Evolutionary conservation across 257 asterid species (phyloP).

Genomic region (Gardenia jasminoides): DNA sequence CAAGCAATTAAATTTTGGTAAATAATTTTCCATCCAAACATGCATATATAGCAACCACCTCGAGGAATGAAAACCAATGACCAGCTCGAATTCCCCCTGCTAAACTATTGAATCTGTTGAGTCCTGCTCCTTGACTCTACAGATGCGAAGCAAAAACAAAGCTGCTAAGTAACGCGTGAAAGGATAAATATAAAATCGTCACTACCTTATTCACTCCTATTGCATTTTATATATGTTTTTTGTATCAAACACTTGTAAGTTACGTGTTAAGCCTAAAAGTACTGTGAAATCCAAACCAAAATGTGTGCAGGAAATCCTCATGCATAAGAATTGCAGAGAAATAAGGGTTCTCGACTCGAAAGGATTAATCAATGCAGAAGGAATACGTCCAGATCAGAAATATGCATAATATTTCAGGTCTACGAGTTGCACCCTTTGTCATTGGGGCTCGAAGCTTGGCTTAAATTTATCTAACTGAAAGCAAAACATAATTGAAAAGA

Average conservation of each 20-base stretch:
- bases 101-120: background rate
- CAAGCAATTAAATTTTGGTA: no score
- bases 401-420: background rate
- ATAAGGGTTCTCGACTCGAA: background rate
- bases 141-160: background rate
- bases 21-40: slow-evolving; percentile 39
- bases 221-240: background rate
- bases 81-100: slow-evolving; percentile 79
- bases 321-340: background rate
- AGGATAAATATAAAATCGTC: background rate
- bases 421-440: background rate
- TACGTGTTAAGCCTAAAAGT: background rate
- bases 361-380: background rate
- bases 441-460: background rate
- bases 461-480: background rate
- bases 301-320: background rate
- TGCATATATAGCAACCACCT: slow-evolving; percentile 62
- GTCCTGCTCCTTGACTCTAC: background rate
- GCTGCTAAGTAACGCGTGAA: no score
- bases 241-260: background rate
- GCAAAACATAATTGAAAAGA: background rate
- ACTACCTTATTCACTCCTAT: background rate
- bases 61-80: slow-evolving; percentile 72
- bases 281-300: background rate
- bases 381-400: background rate